Conservation (phyloP, 2,329 filamentous ascomycete genomes). For the Tolypocladium tropicale region DNA sequence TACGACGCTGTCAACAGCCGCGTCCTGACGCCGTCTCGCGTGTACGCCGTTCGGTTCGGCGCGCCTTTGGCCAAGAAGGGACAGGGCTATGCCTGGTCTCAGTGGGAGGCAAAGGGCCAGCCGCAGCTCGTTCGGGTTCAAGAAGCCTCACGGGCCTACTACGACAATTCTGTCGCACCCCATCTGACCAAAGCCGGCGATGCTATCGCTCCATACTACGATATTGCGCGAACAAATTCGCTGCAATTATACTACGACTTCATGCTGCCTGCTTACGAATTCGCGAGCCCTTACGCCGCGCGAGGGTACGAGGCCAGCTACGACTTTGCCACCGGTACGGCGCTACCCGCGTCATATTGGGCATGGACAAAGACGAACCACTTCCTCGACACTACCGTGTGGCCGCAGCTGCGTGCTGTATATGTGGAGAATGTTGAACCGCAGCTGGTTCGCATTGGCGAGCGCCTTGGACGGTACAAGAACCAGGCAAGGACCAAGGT, state of each 20-base stretch:
- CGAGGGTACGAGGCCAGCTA: conserved; percentile 59
- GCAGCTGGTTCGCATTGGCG: conserved; percentile 83
- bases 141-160: conserved; percentile 50
- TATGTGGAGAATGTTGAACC: conserved; percentile 93
- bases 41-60: conserved; percentile 61
- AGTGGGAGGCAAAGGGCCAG: conserved; percentile 72
- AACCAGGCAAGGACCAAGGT: conserved; percentile 21
- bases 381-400: conserved; percentile 68
- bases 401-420: conserved; percentile 69
- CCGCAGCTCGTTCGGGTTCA: conserved; percentile 64
- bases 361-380: conserved; percentile 57
- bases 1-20: conserved; percentile 50
- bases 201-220: conserved; percentile 61
- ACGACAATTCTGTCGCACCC: conserved; percentile 61
- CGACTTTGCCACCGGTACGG: conserved; percentile 56
- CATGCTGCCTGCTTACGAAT: conserved; percentile 64
- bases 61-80: conserved; percentile 62
- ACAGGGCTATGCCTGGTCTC: conserved; percentile 52
- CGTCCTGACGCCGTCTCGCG: conserved; percentile 58
- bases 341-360: conserved; percentile 62
- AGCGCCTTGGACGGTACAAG: conserved; percentile 71
- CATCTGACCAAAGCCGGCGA: conserved; percentile 55
- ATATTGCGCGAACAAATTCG: conserved; percentile 50
- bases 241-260: conserved; percentile 61
- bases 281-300: conserved; percentile 62